These are phyloP conservation scores for Eucalyptus regnans DNA, from an alignment of 345 rosid genomes.

Conservation along the genomic window DNA sequence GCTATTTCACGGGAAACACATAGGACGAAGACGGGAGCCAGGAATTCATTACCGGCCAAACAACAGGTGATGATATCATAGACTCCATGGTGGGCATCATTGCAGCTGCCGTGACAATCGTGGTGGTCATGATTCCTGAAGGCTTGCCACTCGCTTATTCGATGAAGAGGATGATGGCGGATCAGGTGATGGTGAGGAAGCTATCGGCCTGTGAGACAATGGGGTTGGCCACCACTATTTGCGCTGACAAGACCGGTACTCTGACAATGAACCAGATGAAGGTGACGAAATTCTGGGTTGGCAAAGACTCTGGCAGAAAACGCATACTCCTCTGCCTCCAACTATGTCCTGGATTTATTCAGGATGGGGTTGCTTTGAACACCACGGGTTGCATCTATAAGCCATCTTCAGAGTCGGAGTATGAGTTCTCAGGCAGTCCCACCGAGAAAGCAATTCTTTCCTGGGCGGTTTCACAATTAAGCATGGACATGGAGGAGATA, in stretches of 20 bases:
- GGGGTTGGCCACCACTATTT: conserved; percentile 69
- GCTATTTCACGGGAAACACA: conserved; percentile 59
- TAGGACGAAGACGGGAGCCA: conserved; percentile 33
- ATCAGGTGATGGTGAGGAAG: conserved; percentile 73
- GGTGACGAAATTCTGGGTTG: conserved; percentile 52
- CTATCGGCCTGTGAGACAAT: conserved; percentile 75
- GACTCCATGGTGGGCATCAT: conserved; percentile 51
- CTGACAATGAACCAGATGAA: conserved; percentile 62
- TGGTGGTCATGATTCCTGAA: conserved; percentile 79
- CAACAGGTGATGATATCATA: conserved; percentile 32
- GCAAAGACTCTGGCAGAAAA: conserved; percentile 14
- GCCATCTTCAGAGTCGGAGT: conserved; percentile 7
- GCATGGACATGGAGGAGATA: conserved; percentile 25
- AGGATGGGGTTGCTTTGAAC: conserved; percentile 55
- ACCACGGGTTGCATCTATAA: conserved; percentile 46
- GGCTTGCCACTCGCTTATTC: conserved; percentile 72
- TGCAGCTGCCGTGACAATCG: conserved; percentile 62
- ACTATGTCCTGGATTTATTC: conserved; percentile 22
- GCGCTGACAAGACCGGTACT: conserved; percentile 75
- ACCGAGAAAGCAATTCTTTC: conserved; percentile 66
- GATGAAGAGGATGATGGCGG: conserved; percentile 64
- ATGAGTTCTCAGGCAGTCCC: conserved; percentile 44
- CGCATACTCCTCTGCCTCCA: conserved; percentile 13
- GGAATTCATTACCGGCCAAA: conserved; percentile 26
- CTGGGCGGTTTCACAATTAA: conserved; percentile 42